These are phyloP conservation scores for Phialophora macrospora DNA, from an alignment of 2,329 filamentous ascomycete genomes.

Conservation along the genomic window DNA sequence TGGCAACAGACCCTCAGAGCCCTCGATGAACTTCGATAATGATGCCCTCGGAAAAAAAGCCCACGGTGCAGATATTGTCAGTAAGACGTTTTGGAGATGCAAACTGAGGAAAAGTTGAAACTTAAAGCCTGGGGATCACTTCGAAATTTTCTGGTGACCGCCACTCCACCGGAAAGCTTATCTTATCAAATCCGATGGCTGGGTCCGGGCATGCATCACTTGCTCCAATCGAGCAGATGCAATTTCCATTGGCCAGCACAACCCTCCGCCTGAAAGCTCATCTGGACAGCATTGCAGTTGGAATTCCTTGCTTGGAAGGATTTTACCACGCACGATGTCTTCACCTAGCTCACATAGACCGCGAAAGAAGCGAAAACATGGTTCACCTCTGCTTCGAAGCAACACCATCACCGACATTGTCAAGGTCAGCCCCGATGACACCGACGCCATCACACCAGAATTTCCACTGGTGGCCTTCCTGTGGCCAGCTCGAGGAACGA, in stretches of 20 bases:
- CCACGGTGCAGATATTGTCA: constrained; percentile 30
- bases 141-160: constrained; percentile 21
- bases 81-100: constrained; percentile 10
- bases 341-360: constrained; percentile 47
- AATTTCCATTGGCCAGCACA: background rate
- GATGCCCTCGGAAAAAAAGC: constrained; percentile 35
- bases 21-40: constrained; percentile 36
- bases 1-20: constrained; percentile 32
- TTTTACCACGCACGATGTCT: constrained; percentile 29
- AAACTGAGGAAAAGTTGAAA: constrained; percentile 16
- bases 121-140: constrained; percentile 1
- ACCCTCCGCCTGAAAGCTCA: background rate
- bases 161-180: constrained; percentile 11
- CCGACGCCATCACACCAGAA: constrained; percentile 62
- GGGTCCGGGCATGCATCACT: background rate
- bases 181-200: constrained; percentile 26
- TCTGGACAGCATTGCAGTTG: background rate
- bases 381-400: constrained; percentile 32
- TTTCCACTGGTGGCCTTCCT: constrained; percentile 94
- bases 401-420: constrained; percentile 50
- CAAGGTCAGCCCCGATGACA: constrained; percentile 50
- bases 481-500: constrained; percentile 80
- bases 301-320: background rate
- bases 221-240: background rate
- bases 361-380: constrained; percentile 52